Conservation (phyloP, 164 flowering plant species). For the Berberis vulgaris region DNA sequence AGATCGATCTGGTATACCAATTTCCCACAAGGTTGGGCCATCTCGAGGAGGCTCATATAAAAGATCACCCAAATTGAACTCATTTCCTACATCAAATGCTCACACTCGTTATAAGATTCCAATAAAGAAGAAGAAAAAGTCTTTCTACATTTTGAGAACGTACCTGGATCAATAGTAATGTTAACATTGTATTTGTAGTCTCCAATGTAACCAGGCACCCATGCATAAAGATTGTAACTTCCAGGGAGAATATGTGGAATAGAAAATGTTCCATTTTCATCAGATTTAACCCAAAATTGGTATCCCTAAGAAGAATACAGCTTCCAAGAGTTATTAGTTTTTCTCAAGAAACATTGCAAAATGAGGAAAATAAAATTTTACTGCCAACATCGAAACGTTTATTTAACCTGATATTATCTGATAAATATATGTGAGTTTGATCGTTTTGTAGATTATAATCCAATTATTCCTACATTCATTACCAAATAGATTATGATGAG, state of each 20-base stretch:
- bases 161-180: constrained; percentile 54
- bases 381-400: too few relatives aligned
- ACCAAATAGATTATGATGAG: neutral
- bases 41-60: constrained; percentile 70
- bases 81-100: constrained; percentile 35
- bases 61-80: constrained; percentile 43
- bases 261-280: constrained; percentile 44
- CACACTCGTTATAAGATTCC: neutral
- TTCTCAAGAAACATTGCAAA: too few relatives aligned
- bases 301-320: constrained; percentile 42
- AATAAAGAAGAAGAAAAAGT: neutral
- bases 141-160: neutral
- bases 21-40: constrained; percentile 92
- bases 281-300: constrained; percentile 76
- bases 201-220: constrained; percentile 73
- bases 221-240: constrained; percentile 68
- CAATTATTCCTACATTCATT: neutral
- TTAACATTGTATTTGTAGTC: constrained; percentile 43
- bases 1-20: constrained; percentile 79
- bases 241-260: constrained; percentile 44
- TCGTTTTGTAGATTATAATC: too few relatives aligned
- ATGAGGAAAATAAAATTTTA: too few relatives aligned
- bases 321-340: neutral
- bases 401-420: too few relatives aligned
- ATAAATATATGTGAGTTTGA: too few relatives aligned